Conservation (phyloP, 2,329 filamentous ascomycete genomes). For the Ophiostoma populinum region DNA sequence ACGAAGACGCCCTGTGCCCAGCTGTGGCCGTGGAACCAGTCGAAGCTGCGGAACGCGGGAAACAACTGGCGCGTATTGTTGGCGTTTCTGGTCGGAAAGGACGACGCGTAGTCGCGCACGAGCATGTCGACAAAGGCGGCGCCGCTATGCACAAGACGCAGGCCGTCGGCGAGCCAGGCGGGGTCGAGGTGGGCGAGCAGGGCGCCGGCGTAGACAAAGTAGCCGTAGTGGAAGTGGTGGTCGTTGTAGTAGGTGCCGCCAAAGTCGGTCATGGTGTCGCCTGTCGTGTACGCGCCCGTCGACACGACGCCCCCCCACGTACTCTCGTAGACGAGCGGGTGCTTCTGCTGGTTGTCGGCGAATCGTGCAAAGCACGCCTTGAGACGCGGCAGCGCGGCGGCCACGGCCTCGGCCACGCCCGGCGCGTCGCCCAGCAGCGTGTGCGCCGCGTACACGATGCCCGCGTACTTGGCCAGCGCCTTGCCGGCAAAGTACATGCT, state of each 20-base stretch:
- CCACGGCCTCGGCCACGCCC: conserved; percentile 26
- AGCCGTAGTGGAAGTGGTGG: conserved; percentile 65
- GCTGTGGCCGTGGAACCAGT: conserved; percentile 89
- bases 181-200: conserved; percentile 67
- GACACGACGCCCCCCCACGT: conserved; percentile 72
- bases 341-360: conserved; percentile 48
- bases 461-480: conserved; percentile 55
- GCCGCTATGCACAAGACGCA: conserved; percentile 7
- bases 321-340: conserved; percentile 44
- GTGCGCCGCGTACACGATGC: conserved; percentile 46
- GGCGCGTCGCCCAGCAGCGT: conserved; percentile 40
- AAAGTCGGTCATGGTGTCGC: conserved; percentile 60
- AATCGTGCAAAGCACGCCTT: conserved; percentile 52
- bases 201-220: conserved; percentile 76
- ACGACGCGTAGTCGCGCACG: conserved; percentile 53
- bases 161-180: conserved; percentile 38
- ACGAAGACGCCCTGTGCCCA: conserved; percentile 74
- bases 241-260: conserved; percentile 77
- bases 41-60: conserved; percentile 68
- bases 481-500: conserved; percentile 93
- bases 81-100: conserved; percentile 51
- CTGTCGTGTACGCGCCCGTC: conserved; percentile 53
- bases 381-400: conserved; percentile 40
- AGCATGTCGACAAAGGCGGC: conserved; percentile 66
- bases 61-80: conserved; percentile 49